A percentile compares a stretch with the other conserved stretches of the same genome.
Conservation (phyloP, 495 filamentous ascomycete species). For the Parathielavia appendiculata region DNA sequence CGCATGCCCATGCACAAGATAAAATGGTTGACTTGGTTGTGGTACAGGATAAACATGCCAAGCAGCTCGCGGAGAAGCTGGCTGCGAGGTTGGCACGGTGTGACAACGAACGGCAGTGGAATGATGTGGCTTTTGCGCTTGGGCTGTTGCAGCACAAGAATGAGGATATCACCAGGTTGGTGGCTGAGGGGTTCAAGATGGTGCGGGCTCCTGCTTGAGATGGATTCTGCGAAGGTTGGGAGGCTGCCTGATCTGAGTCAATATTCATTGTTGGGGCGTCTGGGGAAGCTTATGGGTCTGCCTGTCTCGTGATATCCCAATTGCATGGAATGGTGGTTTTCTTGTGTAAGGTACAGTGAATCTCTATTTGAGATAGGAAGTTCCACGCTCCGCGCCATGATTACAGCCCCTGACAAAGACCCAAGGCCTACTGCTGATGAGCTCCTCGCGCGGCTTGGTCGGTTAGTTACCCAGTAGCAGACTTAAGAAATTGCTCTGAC, state of each 20-base stretch:
- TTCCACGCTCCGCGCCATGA: too few species aligned
- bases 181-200: constrained; percentile 80
- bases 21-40: background rate
- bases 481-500: too few species aligned
- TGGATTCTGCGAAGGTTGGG: background rate
- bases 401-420: too few species aligned
- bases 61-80: constrained; percentile 89
- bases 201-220: constrained; percentile 43
- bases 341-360: too few species aligned
- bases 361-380: too few species aligned
- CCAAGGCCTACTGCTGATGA: too few species aligned
- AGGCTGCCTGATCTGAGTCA: background rate
- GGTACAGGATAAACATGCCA: constrained; percentile 88
- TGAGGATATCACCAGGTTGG: constrained; percentile 84
- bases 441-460: too few species aligned
- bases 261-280: too few species aligned
- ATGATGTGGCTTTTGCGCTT: constrained; percentile 88
- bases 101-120: constrained; percentile 93
- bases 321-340: too few species aligned
- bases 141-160: constrained; percentile 93
- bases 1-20: too few species aligned
- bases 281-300: too few species aligned
- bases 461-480: too few species aligned
- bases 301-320: background rate
- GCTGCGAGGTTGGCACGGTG: constrained; percentile 81